A percentile compares a stretch with the other conserved stretches of the same genome.
Conservation (phyloP, 352 stramenopile genomes). For the Phytopythium chamaehyphon region DNA sequence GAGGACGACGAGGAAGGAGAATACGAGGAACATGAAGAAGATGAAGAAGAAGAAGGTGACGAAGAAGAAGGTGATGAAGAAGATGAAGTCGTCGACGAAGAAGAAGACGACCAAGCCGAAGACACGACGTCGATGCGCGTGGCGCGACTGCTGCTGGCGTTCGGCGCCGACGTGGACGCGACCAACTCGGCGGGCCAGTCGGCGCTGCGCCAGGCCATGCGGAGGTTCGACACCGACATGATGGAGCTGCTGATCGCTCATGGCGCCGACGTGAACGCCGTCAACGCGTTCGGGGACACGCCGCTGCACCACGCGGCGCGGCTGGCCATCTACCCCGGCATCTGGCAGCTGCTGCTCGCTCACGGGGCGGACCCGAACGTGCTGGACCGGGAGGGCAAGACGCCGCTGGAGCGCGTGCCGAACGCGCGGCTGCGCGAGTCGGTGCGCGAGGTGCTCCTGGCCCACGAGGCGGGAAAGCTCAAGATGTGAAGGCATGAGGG, state of each 20-base stretch:
- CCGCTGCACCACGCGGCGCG: slow-evolving; percentile 25
- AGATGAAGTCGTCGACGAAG: background rate
- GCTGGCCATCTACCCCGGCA: slow-evolving; percentile 20
- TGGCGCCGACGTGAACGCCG: slow-evolving; percentile 23
- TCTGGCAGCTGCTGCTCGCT: slow-evolving; percentile 23
- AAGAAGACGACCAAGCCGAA: background rate
- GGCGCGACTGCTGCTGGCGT: slow-evolving; percentile 19
- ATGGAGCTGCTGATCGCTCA: slow-evolving; percentile 23
- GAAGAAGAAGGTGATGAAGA: background rate
- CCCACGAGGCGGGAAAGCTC: background rate
- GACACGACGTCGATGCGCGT: slow-evolving; percentile 16
- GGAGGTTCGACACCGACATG: slow-evolving; percentile 23
- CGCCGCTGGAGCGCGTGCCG: slow-evolving; percentile 26
- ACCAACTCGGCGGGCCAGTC: slow-evolving; percentile 14
- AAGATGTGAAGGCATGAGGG: too few relatives aligned
- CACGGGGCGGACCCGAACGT: slow-evolving; percentile 15
- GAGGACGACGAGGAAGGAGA: slow-evolving; percentile 14
- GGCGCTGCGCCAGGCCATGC: slow-evolving; percentile 27
- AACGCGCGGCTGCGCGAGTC: slow-evolving; percentile 21
- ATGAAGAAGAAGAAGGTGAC: background rate
- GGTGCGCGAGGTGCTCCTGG: slow-evolving; percentile 9
- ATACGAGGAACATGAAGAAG: slow-evolving; percentile 6
- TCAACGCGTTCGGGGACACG: slow-evolving; percentile 28
- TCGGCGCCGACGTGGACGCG: slow-evolving; percentile 23
- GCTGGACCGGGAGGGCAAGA: slow-evolving; percentile 18